Conservation (phyloP, 2,329 filamentous ascomycete genomes). For the Microdochium bolleyi region DNA sequence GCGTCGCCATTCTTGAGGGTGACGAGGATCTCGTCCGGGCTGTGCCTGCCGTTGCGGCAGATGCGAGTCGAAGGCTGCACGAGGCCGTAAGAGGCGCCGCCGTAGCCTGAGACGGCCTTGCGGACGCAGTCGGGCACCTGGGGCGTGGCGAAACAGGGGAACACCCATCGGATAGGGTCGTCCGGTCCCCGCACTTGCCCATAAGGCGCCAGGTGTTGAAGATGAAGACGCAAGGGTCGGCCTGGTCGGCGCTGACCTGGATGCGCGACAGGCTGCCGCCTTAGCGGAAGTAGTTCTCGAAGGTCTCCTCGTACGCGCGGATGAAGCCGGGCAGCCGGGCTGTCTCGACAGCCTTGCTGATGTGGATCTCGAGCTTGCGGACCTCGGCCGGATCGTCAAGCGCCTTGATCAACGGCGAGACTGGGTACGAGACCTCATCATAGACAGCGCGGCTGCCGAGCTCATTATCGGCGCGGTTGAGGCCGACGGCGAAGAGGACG, state of each 20-base stretch:
- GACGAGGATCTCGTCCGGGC: neutral
- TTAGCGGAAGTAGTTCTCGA: neutral
- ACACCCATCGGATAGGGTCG: neutral
- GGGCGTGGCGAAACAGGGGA: neutral
- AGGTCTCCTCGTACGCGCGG: neutral
- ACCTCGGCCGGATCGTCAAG: neutral
- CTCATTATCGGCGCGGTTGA: neutral
- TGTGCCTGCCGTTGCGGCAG: neutral
- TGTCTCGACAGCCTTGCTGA: neutral
- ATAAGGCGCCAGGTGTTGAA: neutral
- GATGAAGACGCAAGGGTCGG: neutral
- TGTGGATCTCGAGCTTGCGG: conserved; percentile 1
- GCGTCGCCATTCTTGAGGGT: neutral
- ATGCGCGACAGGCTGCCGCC: neutral
- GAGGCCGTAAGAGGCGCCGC: neutral
- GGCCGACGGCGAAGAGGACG: neutral
- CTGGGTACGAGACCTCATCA: neutral
- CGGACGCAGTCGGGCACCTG: neutral
- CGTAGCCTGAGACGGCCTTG: neutral
- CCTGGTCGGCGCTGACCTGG: neutral
- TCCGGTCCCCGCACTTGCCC: neutral
- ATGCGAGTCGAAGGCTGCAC: neutral
- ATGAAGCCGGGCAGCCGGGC: neutral
- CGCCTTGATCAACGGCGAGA: neutral
- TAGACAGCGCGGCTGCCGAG: neutral